These are phyloP conservation scores for Thinopyrum elongatum DNA, from an alignment of 176 grass and related monocot species.

Conservation along the genomic window DNA sequence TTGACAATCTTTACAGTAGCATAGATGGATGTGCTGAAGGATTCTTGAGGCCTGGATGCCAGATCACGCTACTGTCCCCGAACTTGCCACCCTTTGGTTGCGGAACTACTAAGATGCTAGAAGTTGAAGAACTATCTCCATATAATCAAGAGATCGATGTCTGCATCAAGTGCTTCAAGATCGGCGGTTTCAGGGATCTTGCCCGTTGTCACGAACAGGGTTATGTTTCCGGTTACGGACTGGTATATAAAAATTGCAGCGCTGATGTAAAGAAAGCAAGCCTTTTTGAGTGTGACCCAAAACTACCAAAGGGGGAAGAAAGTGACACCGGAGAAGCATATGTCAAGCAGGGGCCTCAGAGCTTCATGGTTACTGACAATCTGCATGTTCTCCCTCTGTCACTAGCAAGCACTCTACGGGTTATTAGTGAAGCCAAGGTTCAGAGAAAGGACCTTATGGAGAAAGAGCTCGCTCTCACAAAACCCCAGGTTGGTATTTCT, in stretches of 20 bases:
- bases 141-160: not conserved
- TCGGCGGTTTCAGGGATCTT: too few species aligned
- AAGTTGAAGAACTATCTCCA: not conserved
- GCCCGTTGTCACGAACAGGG: too few species aligned
- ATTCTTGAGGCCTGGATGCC: not conserved
- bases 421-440: not conserved
- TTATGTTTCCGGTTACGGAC: not conserved
- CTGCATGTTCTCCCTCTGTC: not conserved
- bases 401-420: not conserved
- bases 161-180: too few species aligned
- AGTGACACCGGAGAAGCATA: not conserved
- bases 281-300: not conserved
- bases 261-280: too few species aligned
- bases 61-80: not conserved
- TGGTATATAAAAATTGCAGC: too few species aligned
- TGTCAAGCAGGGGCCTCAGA: not conserved
- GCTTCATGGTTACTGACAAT: not conserved
- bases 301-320: not conserved
- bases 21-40: not conserved
- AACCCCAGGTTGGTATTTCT: conserved; percentile 13
- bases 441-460: not conserved
- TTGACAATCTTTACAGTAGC: conserved; percentile 15
- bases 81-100: not conserved
- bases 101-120: not conserved
- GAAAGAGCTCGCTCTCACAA: conserved; percentile 6